phyloP scores from a whole-genome alignment of 352 stramenopile species.

The Globisporangium sylvaticum region DNA sequence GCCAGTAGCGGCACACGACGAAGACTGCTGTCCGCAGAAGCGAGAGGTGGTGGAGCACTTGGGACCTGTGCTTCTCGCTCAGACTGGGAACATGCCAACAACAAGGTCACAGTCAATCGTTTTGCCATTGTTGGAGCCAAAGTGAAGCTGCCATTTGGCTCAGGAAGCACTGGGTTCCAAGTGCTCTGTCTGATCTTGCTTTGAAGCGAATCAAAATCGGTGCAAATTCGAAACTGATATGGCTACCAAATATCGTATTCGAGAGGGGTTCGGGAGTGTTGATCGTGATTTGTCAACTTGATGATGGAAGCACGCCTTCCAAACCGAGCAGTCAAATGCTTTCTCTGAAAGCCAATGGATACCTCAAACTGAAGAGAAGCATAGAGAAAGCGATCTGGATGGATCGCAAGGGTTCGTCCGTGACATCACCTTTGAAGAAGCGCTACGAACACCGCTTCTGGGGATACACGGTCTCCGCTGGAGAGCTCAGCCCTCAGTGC shows the following conservation, averaged over 20 bases:
- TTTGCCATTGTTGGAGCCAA: no score
- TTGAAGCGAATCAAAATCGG: no score
- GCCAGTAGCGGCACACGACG: no score
- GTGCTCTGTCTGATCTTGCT: no score
- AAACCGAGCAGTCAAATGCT: not conserved
- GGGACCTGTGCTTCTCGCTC: no score
- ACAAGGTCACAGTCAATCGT: no score
- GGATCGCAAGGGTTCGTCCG: not conserved
- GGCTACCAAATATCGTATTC: not conserved
- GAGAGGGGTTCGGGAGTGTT: not conserved
- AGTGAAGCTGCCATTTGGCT: no score
- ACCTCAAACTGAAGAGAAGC: not conserved
- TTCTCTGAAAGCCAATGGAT: not conserved
- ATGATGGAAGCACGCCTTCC: not conserved
- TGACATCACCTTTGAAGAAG: not conserved
- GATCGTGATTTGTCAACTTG: slow-evolving; percentile 1
- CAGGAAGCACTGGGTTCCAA: no score
- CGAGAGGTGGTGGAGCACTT: no score
- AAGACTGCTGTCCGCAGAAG: no score
- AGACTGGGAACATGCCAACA: no score
- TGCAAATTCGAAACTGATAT: no score
- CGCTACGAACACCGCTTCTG: not conserved
- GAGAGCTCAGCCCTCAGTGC: not conserved
- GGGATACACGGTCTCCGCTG: not conserved
- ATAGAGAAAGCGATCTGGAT: not conserved